A percentile compares a stretch with the other conserved stretches of the same genome.
Conservation (phyloP, 768 basidiomycete species). For the Tubosaeta sp. region DNA sequence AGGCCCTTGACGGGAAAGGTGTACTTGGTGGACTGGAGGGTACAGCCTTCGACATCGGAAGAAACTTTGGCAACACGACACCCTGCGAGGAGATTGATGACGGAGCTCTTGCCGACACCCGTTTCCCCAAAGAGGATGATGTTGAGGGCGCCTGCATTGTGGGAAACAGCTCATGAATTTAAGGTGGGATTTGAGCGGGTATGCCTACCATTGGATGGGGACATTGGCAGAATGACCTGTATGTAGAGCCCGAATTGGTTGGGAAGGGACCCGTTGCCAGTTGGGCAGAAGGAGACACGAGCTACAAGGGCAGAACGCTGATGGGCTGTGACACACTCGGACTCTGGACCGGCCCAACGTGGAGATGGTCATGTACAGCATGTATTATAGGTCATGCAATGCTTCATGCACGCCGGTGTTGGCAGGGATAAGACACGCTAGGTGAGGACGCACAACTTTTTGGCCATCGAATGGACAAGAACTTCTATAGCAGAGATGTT, state of each 20-base stretch:
- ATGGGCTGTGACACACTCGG: conserved; percentile 2
- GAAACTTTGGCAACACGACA: conserved; percentile 28
- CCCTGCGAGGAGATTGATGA: conserved; percentile 41
- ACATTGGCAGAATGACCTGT: conserved; percentile 9
- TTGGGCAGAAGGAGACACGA: conserved; percentile 1
- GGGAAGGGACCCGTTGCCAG: conserved; percentile 1
- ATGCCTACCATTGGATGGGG: conserved; percentile 17
- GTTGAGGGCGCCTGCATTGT: conserved; percentile 16
- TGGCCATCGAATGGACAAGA: too few species aligned
- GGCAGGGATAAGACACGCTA: too few species aligned
- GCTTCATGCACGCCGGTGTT: conserved; percentile 12
- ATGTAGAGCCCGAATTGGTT: conserved; percentile 5
- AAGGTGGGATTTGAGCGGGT: not conserved
- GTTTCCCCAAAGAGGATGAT: conserved; percentile 30
- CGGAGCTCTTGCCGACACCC: conserved; percentile 40
- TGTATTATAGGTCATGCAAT: conserved; percentile 1
- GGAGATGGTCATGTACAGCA: conserved; percentile 18
- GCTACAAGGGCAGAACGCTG: conserved; percentile 1
- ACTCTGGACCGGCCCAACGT: conserved; percentile 11
- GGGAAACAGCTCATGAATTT: not conserved
- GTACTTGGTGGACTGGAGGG: conserved; percentile 29
- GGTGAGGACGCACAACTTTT: not conserved
- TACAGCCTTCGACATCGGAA: conserved; percentile 31
- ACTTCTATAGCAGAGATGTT: not conserved
- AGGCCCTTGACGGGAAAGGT: conserved; percentile 4